Percentiles rank a stretch among this genome's conserved stretches.
phyloP scores from a whole-genome alignment of 257 asterid genomes.

The Fraxinus pennsylvanica region DNA sequence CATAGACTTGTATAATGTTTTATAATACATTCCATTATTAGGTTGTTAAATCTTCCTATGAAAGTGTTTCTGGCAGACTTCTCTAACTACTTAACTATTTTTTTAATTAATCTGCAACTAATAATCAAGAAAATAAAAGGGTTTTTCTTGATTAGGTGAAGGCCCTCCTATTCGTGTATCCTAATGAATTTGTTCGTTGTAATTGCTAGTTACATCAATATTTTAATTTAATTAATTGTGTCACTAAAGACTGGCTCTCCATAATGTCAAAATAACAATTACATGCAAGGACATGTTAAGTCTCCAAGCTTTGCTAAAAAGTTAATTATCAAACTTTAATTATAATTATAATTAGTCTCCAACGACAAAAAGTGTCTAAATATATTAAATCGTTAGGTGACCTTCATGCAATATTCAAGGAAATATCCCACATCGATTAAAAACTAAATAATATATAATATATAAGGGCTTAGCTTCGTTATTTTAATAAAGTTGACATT shows the following conservation, averaged over 20 bases:
- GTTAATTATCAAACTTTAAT: neutral
- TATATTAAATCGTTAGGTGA: too few relatives aligned
- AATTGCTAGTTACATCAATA: neutral
- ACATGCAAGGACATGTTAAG: too few relatives aligned
- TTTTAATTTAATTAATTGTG: neutral
- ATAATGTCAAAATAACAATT: neutral
- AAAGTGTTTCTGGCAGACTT: neutral
- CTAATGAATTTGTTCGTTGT: neutral
- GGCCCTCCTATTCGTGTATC: neutral
- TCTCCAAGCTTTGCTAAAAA: neutral
- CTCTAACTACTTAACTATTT: neutral
- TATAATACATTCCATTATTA: neutral
- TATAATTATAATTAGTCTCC: neutral
- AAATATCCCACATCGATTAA: too few relatives aligned
- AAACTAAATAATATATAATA: too few relatives aligned
- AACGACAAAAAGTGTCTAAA: neutral
- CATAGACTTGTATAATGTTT: neutral
- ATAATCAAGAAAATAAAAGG: neutral
- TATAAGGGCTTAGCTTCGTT: too few relatives aligned
- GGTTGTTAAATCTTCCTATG: neutral
- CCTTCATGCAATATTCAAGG: neutral
- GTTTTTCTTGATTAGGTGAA: neutral
- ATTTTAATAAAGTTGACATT: too few relatives aligned
- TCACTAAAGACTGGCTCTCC: neutral
- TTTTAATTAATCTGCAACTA: neutral